Percentiles rank a stretch among this genome's conserved stretches.
phyloP scores from a whole-genome alignment of 1,284 basidiomycete genomes.

The Papiliotrema terrestris region DNA sequence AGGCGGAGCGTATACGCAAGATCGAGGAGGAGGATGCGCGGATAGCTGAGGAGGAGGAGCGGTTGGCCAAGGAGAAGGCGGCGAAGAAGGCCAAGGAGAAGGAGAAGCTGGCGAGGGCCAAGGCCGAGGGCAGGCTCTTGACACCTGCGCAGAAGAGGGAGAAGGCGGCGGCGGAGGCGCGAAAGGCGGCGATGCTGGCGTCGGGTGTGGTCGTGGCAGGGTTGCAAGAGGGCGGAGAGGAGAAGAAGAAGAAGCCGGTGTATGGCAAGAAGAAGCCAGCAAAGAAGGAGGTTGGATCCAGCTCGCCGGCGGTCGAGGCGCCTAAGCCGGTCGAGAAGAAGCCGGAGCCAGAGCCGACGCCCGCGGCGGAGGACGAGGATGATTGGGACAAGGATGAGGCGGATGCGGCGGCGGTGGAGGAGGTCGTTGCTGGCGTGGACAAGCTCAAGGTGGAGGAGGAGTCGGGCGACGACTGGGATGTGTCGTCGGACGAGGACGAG shows the following conservation, averaged over 20 bases:
- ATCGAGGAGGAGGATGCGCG: constrained; percentile 80
- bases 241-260: constrained; percentile 53
- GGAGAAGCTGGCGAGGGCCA: constrained; percentile 65
- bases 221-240: constrained; percentile 56
- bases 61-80: constrained; percentile 77
- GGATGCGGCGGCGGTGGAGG: constrained; percentile 36
- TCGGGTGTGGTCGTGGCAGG: constrained; percentile 84
- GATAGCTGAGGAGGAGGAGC: constrained; percentile 69
- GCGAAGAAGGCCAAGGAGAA: constrained; percentile 87
- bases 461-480: constrained; percentile 74
- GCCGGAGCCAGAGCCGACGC: constrained; percentile 11
- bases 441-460: constrained; percentile 39
- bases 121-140: constrained; percentile 84
- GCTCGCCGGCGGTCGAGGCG: neutral
- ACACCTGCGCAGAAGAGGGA: constrained; percentile 98
- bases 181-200: constrained; percentile 83
- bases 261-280: constrained; percentile 80
- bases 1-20: constrained; percentile 64
- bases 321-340: neutral
- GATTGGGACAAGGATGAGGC: constrained; percentile 44
- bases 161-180: constrained; percentile 81
- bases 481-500: constrained; percentile 60
- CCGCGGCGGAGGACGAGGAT: constrained; percentile 43
- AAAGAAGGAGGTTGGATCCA: constrained; percentile 5
- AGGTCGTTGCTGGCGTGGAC: constrained; percentile 30